Base-by-base conservation (phyloP, 352 stramenopile genomes). In the Blastocystis sp. region DNA sequence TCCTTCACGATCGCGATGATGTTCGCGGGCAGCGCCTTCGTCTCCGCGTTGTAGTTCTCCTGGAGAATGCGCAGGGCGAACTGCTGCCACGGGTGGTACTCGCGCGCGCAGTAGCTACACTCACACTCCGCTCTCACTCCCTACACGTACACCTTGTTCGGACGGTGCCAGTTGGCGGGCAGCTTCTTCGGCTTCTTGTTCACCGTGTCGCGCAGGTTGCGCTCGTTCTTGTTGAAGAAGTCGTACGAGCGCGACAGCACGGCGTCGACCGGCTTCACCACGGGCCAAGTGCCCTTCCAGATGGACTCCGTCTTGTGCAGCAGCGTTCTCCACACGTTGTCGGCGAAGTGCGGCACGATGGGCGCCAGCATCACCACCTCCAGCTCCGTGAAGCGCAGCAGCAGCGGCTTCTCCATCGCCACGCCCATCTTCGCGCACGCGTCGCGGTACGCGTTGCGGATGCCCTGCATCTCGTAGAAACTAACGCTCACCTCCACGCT, bases 381-480 rank as follows among this genome's bases (percentile, higher is more conserved):
- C 62, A 94, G 93, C 91, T 98, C 95, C 45, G 96, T 95, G 93
- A 97, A 99, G 82, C 95, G 94, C 77, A 92, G 91, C 90, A 98
- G 93, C 61, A 98, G 93, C 39, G 96, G 94, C 69, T 93, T 92
- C 91, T 98, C 95, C 94, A 99, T 97, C 16, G 94, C 62, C 62
- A 95, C 91, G 41, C 90, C 91, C 91, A 92, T 93, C 21, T 91
- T 91, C 31, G 13, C 76, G 92, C 96, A 98, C 80, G 97, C 97
- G 92, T 98, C 96, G 91, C 97, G 95, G 93, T 99, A 99, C 81
- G 95, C 93, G 92, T 99, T 97, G 74, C 97, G 95, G 45, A 96
- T 96, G 90, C 98, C 95, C 92, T 98, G 95, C 93, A 99, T 97
- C 90, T 99, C 96, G 91, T 98, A 99, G 94, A 98, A 99, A 67